These are phyloP conservation scores for Leptographium flavum DNA, from an alignment of 2,329 filamentous ascomycete species.

Conservation along the genomic window DNA sequence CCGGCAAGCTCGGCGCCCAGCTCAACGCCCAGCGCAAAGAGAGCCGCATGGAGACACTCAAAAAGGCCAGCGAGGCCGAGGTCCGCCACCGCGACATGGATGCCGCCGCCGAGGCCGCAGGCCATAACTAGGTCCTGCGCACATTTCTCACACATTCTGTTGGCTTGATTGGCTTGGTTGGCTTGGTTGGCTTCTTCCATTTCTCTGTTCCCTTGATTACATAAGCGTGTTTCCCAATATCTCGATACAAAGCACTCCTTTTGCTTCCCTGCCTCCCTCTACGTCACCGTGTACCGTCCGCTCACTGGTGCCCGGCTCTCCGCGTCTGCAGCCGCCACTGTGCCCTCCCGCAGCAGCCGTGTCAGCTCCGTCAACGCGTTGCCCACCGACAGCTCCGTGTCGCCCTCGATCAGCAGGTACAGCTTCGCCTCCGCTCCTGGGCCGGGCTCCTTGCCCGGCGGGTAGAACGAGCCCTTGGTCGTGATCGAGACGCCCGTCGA, in stretches of 20 bases:
- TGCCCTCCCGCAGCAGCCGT: slow-evolving; percentile 76
- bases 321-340: slow-evolving; percentile 77
- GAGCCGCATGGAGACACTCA: slow-evolving; percentile 53
- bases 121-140: slow-evolving; percentile 32
- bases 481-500: slow-evolving; percentile 92
- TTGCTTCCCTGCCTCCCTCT: slow-evolving; percentile 10
- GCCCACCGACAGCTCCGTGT: slow-evolving; percentile 84
- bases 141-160: too few relatives aligned
- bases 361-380: slow-evolving; percentile 85
- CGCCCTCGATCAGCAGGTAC: slow-evolving; percentile 94
- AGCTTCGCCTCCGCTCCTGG: slow-evolving; percentile 74
- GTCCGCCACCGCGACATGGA: slow-evolving; percentile 54
- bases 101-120: slow-evolving; percentile 38
- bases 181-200: too few relatives aligned
- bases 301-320: slow-evolving; percentile 64
- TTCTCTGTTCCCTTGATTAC: not conserved
- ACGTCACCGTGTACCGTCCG: slow-evolving; percentile 79
- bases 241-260: too few relatives aligned
- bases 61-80: slow-evolving; percentile 53
- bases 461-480: slow-evolving; percentile 87
- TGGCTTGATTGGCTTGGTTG: too few relatives aligned
- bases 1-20: slow-evolving; percentile 56
- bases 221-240: too few relatives aligned
- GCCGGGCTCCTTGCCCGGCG: slow-evolving; percentile 64
- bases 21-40: slow-evolving; percentile 65